Evolutionary conservation across 73 alveolate species (phyloP), one percentile per base, ranked within the genome.

Genomic region (Paramecium sexaurelia): DNA sequence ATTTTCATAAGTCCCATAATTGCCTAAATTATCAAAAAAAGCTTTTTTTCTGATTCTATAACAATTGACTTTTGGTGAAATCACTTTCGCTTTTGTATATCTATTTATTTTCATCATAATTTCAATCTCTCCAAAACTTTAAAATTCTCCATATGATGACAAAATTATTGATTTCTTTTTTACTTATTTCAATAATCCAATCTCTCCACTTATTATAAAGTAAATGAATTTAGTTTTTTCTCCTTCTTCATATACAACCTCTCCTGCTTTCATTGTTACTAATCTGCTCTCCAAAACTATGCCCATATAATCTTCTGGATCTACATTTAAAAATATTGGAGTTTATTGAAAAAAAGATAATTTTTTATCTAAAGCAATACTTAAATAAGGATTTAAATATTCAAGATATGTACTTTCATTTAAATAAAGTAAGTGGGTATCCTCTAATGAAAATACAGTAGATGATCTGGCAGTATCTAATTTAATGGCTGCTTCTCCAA

Each of bases 381-480:
- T 36, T 39, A 73, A n/a, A 39, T 73, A 73, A 0, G 87, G 87
- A 73, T 73, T 39, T 10, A 73, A 4, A 36, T 36, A 36, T 73
- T 73, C 55, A 1, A 73, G 55, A 39, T 27, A 73, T 5, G 87
- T 66, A 11, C 11, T 73, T 36, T 73, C 87, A 36, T 33, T 36
- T 3, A 73, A 13, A 73, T 73, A 73, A 3, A 73, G 3, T 13
- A 73, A 11, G 5, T 73, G 87, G 7, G 66, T 73, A n/a, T 27
- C 32, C 20, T 73, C 87, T 33, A 73, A 39, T 0, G 87, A 17
- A 36, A 73, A 20, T 7, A 73, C 87, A 0, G 87, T 73, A 3
- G 87, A 73, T 27, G 87, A 73, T 73, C 87, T 73, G 3, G 87
- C 15, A 2, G 57, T 73, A 36, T 73, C 87, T 73, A 73, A 73